Evolutionary conservation across 2,329 filamentous ascomycete genomes (phyloP).

Genomic region (Aspergillus udagawae): DNA sequence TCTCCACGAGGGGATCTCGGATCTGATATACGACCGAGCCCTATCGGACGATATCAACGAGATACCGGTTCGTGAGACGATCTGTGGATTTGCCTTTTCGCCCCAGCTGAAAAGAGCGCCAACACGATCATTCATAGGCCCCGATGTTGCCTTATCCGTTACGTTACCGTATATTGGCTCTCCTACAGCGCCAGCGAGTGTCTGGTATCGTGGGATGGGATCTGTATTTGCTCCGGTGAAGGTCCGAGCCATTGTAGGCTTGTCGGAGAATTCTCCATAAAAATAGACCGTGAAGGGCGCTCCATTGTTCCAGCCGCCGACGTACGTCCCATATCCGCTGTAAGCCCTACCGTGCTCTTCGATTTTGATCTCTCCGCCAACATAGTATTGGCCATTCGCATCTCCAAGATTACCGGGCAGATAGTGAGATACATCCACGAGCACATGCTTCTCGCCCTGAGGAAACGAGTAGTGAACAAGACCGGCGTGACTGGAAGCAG

Average conservation of each 20-base stretch:
- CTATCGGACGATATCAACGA: conserved; percentile 63
- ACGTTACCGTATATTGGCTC: conserved; percentile 51
- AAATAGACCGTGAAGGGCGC: conserved; percentile 43
- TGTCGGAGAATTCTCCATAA: conserved; percentile 41
- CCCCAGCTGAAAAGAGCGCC: conserved; percentile 61
- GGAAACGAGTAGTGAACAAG: conserved; percentile 64
- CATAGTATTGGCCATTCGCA: conserved; percentile 39
- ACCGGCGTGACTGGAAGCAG: conserved; percentile 58
- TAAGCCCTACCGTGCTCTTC: conserved; percentile 40
- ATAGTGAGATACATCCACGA: conserved; percentile 58
- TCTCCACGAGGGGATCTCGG: background rate
- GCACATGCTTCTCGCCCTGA: conserved; percentile 51
- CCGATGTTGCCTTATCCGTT: conserved; percentile 49
- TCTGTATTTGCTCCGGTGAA: conserved; percentile 38
- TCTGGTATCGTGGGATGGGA: conserved; percentile 36
- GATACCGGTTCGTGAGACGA: conserved; percentile 61
- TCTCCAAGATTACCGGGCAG: conserved; percentile 42
- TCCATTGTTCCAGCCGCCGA: conserved; percentile 45
- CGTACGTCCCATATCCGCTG: conserved; percentile 46
- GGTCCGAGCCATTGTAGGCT: conserved; percentile 30
- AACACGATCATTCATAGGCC: conserved; percentile 51
- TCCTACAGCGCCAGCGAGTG: conserved; percentile 58
- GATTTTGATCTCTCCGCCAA: conserved; percentile 38
- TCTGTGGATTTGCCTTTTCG: conserved; percentile 44
- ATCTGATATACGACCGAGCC: conserved; percentile 50